Base-by-base conservation (phyloP, 352 stramenopile genomes). In the Phytophthora cactorum region DNA sequence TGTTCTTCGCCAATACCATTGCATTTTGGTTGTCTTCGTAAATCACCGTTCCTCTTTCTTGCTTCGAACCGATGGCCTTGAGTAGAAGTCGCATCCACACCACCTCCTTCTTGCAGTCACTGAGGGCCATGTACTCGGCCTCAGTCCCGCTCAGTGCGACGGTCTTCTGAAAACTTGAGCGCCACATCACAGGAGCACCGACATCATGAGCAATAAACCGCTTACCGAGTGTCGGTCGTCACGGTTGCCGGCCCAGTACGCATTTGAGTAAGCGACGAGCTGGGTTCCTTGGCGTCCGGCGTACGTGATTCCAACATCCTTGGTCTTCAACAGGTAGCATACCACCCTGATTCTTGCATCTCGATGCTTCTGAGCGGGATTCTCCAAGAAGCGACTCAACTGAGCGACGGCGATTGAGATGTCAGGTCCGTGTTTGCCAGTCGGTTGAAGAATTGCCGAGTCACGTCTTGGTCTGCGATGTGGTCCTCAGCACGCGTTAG, bases 401-500 rank as follows among this genome's bases (percentile, higher is more conserved):
- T 74, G 58, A 29, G 60, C 34, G 15, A 69, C 63, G 4, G 55
- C 49, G 5, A 59, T 38, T 8, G 52, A 46, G 29, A 74, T 77
- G 0, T 22, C 17, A 22, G n/a, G n/a, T 85, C 73, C n/a, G 51
- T 68, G 55, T 72, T 79, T 11, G 50, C 66, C 41, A 84, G 43
- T 8, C 57, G 66, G 25, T 76, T 34, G 50, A 72, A 78, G 29
- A 88, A 88, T 28, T 62, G 38, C 8, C 64, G 39, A 3, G 66
- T 69, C 0, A 72, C 52, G 5, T 34, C 17, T 44, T 68, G 55
- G 28, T 75, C 73, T 14, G 73, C 73, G 50, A 85, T 67, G 11
- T 81, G 70, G 64, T 88, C 79, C 5, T 75, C 59, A 0, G 74
- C 77, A 0, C 79, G 77, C 27, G 71, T 52, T 7, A 88, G 27